Conservation (phyloP, 2,329 filamentous ascomycete species). For the Epichloe baconii region DNA sequence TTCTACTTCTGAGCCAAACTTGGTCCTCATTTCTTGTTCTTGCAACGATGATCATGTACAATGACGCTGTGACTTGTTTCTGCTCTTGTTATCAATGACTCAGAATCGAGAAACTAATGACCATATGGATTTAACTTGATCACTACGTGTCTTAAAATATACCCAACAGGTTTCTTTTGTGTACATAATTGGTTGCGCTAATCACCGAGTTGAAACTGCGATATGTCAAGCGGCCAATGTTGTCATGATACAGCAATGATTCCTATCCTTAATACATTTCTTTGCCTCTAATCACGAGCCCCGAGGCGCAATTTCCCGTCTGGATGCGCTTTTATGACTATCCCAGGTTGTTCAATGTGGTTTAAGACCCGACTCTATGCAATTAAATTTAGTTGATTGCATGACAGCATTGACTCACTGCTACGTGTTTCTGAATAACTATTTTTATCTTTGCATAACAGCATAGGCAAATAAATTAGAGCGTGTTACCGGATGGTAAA, state of each 20-base stretch:
- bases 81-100: not conserved
- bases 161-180: no score
- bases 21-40: not conserved
- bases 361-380: not conserved
- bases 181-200: no score
- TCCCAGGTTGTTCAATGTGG: not conserved
- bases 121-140: no score
- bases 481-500: no score
- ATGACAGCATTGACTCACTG: not conserved
- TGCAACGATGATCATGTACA: not conserved
- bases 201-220: no score
- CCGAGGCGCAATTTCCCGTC: not conserved
- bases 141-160: no score
- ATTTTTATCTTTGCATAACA: not conserved
- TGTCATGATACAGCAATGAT: not conserved
- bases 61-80: not conserved
- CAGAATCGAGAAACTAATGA: no score
- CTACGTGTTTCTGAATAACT: not conserved
- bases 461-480: no score
- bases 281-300: not conserved
- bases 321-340: not conserved
- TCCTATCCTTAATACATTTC: not conserved
- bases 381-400: not conserved
- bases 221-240: not conserved
- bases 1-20: not conserved